Conservation (phyloP, 2,329 filamentous ascomycete species). For the Canariomyces notabilis region DNA sequence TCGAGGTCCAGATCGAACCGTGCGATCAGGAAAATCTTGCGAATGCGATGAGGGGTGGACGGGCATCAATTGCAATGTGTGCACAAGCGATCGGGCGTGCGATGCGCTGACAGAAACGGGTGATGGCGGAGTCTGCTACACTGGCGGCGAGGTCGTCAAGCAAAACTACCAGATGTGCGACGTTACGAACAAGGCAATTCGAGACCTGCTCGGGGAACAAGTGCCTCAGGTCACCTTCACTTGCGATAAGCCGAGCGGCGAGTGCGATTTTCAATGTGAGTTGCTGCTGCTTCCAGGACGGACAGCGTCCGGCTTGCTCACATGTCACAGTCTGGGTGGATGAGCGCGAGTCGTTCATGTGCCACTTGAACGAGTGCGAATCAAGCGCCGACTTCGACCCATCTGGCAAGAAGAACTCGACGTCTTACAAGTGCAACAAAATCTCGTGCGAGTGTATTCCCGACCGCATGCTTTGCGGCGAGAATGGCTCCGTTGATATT, state of each 20-base stretch:
- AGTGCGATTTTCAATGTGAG: slow-evolving; percentile 93
- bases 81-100: slow-evolving; percentile 76
- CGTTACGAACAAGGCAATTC: slow-evolving; percentile 92
- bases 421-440: slow-evolving; percentile 77
- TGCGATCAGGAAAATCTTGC: slow-evolving; percentile 67
- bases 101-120: slow-evolving; percentile 79
- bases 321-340: slow-evolving; percentile 77
- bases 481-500: slow-evolving; percentile 86
- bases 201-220: slow-evolving; percentile 76
- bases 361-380: slow-evolving; percentile 74
- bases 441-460: slow-evolving; percentile 84
- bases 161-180: slow-evolving; percentile 98
- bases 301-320: slow-evolving; percentile 2
- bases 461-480: slow-evolving; percentile 89
- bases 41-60: slow-evolving; percentile 90
- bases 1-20: slow-evolving; percentile 71
- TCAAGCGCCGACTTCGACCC: slow-evolving; percentile 68
- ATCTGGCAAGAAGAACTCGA: slow-evolving; percentile 68
- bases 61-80: slow-evolving; percentile 98
- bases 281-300: neutral
- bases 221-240: slow-evolving; percentile 93
- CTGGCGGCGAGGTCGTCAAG: slow-evolving; percentile 82
- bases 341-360: slow-evolving; percentile 92
- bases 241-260: slow-evolving; percentile 67
- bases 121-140: slow-evolving; percentile 84